Percentiles rank a stretch among this genome's conserved stretches.
Evolutionary conservation across 306 rosid genomes (phyloP).

Genomic region (Fragaria vesca): DNA sequence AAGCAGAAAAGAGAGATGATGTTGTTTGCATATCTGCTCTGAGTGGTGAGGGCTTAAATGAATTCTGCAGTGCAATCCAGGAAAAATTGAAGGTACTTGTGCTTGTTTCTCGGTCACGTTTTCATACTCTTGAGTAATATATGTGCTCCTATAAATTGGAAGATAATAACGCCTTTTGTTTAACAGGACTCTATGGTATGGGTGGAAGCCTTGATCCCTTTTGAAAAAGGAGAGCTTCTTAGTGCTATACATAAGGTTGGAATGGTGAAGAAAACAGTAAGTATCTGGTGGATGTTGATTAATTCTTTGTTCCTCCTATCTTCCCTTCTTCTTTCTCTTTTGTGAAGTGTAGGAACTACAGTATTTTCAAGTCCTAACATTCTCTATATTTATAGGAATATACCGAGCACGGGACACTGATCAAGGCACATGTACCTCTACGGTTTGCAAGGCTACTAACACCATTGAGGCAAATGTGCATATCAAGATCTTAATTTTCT

Average conservation of each 20-base stretch:
- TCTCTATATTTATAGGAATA: constrained; percentile 54
- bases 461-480: constrained; percentile 81
- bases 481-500: constrained; percentile 41
- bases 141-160: constrained; percentile 19
- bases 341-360: not conserved
- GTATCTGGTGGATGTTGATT: constrained; percentile 28
- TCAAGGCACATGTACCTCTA: constrained; percentile 90
- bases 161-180: constrained; percentile 1
- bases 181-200: constrained; percentile 89
- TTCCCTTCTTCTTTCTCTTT: not conserved
- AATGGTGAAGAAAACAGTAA: constrained; percentile 90
- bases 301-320: not conserved
- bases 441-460: constrained; percentile 92
- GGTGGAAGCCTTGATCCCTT: constrained; percentile 96
- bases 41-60: constrained; percentile 64
- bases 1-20: constrained; percentile 74
- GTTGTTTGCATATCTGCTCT: constrained; percentile 85
- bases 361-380: not conserved
- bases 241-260: constrained; percentile 92
- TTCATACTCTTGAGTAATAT: not conserved
- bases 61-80: constrained; percentile 78
- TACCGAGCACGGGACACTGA: constrained; percentile 76
- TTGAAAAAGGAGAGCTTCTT: constrained; percentile 89
- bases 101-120: not conserved
- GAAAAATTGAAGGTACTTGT: constrained; percentile 71